Conservation (phyloP, 805 yeast species). For the Saccharomycopsis oosterbeekiorum region DNA sequence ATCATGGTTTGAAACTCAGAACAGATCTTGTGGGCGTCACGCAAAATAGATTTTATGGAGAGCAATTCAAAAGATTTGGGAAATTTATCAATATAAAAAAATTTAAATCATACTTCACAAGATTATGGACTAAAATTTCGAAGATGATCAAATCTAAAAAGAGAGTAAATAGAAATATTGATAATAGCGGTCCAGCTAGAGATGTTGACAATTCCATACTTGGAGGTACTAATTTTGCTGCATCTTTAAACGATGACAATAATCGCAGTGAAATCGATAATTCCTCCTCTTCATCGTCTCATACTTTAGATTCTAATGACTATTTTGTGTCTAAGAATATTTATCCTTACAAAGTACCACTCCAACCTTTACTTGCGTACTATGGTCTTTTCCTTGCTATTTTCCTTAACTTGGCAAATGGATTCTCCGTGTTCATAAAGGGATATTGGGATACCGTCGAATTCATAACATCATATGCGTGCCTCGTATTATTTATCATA, state of each 20-base stretch:
- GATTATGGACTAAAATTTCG: neutral
- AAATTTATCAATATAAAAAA: neutral
- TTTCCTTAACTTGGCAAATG: slow-evolving; percentile 45
- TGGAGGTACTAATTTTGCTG: neutral
- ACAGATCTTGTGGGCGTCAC: slow-evolving; percentile 34
- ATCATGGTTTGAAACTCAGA: slow-evolving; percentile 41
- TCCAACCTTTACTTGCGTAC: slow-evolving; percentile 61
- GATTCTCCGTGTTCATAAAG: slow-evolving; percentile 49
- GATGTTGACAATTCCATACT: neutral
- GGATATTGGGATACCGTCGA: slow-evolving; percentile 51
- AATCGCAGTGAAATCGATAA: neutral
- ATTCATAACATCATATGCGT: slow-evolving; percentile 58
- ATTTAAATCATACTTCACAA: neutral
- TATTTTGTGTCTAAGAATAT: slow-evolving; percentile 25
- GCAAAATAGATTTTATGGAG: neutral
- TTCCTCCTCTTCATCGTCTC: neutral
- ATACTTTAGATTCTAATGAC: slow-evolving; percentile 23
- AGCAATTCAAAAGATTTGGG: neutral
- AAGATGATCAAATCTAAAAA: neutral
- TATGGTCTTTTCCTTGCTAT: slow-evolving; percentile 49
- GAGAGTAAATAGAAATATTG: neutral
- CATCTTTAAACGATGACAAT: neutral
- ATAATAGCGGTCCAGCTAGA: neutral
- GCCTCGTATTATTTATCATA: slow-evolving; percentile 41
- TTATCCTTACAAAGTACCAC: slow-evolving; percentile 60